Conservation (phyloP, 805 yeast genomes). For the Candida railenensis region DNA sequence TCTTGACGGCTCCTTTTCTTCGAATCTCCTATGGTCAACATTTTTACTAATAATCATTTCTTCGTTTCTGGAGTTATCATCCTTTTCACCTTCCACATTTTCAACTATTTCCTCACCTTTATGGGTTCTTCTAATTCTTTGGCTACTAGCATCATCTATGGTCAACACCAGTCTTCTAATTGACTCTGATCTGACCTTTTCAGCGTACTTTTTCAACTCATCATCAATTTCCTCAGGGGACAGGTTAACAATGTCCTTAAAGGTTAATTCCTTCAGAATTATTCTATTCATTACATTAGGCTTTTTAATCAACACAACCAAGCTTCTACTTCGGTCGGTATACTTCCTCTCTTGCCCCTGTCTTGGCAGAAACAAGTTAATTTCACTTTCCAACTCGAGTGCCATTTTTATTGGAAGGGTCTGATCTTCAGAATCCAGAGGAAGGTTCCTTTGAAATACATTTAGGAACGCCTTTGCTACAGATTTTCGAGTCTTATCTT, state of each 20-base stretch:
- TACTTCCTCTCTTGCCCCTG: conserved; percentile 41
- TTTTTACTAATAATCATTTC: conserved; percentile 27
- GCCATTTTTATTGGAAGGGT: conserved; percentile 47
- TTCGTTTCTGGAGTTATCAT: conserved; percentile 26
- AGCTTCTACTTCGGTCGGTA: conserved; percentile 66
- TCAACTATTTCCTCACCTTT: conserved; percentile 87
- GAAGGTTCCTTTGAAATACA: conserved; percentile 42
- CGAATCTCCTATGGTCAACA: conserved; percentile 38
- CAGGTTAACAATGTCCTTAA: conserved; percentile 60
- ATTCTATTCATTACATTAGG: conserved; percentile 56
- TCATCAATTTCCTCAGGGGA: conserved; percentile 80
- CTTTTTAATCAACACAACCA: conserved; percentile 64
- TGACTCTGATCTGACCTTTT: conserved; percentile 66
- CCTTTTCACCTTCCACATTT: conserved; percentile 17
- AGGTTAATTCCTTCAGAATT: conserved; percentile 50
- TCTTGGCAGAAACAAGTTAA: conserved; percentile 36
- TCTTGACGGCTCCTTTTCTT: conserved; percentile 14
- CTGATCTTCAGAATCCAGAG: conserved; percentile 26
- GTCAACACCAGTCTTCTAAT: conserved; percentile 68
- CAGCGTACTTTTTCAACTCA: conserved; percentile 68
- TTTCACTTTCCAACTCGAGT: conserved; percentile 48
- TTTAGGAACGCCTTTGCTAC: conserved; percentile 53
- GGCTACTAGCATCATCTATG: conserved; percentile 47
- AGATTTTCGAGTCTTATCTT: conserved; percentile 42
- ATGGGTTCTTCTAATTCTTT: conserved; percentile 75